Evolutionary conservation across 805 yeast species (phyloP).

Genomic region (Monosporozyma yasuniensis): DNA sequence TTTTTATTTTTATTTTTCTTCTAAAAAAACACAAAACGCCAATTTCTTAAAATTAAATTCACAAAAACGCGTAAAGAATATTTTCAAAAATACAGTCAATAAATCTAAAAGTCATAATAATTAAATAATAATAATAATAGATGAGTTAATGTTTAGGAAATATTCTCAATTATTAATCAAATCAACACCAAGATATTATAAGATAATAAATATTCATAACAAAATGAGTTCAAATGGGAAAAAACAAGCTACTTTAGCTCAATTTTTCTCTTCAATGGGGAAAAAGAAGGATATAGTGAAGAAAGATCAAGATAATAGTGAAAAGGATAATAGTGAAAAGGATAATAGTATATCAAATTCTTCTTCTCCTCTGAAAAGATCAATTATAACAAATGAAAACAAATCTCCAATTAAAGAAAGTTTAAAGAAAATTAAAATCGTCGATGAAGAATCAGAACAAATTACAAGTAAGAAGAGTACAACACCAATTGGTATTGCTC

Average conservation of each 20-base stretch:
- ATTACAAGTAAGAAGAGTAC: not conserved
- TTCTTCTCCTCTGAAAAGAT: not conserved
- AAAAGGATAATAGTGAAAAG: not conserved
- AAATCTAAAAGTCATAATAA: no score
- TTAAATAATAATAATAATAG: no score
- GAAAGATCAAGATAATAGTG: no score
- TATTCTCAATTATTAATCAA: not conserved
- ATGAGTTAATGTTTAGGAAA: not conserved
- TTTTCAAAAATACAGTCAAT: no score
- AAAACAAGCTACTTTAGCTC: constrained; percentile 27
- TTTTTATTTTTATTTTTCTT: no score
- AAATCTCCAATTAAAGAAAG: not conserved
- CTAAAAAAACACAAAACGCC: no score
- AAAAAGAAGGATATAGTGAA: constrained; percentile 5
- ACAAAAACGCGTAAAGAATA: no score
- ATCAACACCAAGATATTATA: not conserved
- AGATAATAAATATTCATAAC: no score
- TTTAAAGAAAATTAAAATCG: not conserved
- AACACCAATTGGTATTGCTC: not conserved
- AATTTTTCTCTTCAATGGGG: constrained; percentile 25
- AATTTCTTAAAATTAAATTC: no score
- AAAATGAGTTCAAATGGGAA: constrained; percentile 1
- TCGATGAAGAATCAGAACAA: not conserved
- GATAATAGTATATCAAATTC: no score
- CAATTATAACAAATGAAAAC: not conserved